Conservation (phyloP, 106 monocot genomes). For the Dendrobium nobile region DNA sequence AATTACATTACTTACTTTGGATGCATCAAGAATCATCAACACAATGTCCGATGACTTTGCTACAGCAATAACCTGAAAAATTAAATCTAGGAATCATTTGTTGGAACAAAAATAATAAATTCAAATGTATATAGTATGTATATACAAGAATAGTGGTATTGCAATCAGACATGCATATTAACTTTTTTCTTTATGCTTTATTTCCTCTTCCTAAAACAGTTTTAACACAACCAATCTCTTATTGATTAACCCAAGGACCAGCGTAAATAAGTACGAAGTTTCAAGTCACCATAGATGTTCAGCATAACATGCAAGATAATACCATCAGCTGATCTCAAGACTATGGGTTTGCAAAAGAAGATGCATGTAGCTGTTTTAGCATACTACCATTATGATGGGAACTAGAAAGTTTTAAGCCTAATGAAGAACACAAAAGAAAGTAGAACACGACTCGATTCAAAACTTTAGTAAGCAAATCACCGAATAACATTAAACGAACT, state of each 20-base stretch:
- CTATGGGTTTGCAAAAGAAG: background rate
- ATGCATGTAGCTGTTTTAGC: background rate
- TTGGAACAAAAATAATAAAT: background rate
- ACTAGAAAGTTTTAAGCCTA: too few species aligned
- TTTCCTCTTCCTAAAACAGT: background rate
- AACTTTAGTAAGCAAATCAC: too few species aligned
- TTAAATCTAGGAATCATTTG: background rate
- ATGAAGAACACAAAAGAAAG: too few species aligned
- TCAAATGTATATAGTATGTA: background rate
- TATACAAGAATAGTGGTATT: constrained; percentile 1
- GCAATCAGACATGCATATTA: background rate
- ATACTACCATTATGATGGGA: background rate
- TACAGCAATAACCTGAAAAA: constrained; percentile 91
- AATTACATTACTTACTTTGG: constrained; percentile 62
- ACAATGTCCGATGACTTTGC: constrained; percentile 96
- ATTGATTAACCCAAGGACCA: background rate
- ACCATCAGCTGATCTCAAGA: background rate
- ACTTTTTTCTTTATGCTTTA: background rate
- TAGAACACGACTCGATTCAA: too few species aligned
- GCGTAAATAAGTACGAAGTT: background rate
- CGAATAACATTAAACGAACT: too few species aligned
- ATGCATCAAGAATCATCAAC: constrained; percentile 98
- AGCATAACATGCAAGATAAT: background rate
- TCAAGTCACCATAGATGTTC: background rate
- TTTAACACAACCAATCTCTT: background rate